Conservation (phyloP, 2,329 filamentous ascomycete species). For the Penicillium sp. region DNA sequence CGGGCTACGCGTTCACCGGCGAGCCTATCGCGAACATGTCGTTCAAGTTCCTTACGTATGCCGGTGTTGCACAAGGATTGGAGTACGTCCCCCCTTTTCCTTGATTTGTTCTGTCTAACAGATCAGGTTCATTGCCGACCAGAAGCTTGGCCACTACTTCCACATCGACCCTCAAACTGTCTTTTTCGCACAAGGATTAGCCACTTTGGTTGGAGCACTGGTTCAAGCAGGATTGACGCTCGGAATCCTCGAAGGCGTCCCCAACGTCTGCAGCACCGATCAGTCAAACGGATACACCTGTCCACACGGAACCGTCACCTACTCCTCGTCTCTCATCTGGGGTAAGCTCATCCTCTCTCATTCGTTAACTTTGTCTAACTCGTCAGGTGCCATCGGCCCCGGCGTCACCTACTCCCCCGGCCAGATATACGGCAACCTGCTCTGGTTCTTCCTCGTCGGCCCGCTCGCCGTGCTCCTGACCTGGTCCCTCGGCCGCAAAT, state of each 20-base stretch:
- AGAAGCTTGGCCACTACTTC: slow-evolving; percentile 57
- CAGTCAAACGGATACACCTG: slow-evolving; percentile 58
- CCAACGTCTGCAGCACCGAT: slow-evolving; percentile 51
- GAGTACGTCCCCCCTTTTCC: slow-evolving; percentile 23
- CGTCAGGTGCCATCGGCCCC: slow-evolving; percentile 58
- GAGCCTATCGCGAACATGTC: slow-evolving; percentile 52
- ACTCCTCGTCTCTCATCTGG: slow-evolving; percentile 68
- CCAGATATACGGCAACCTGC: slow-evolving; percentile 60
- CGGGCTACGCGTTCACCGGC: slow-evolving; percentile 46
- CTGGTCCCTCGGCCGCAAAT: slow-evolving; percentile 55
- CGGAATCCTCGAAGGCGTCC: slow-evolving; percentile 46
- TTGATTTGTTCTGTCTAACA: not conserved
- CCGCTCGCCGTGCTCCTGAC: slow-evolving; percentile 59
- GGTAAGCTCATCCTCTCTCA: slow-evolving; percentile 36
- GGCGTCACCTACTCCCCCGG: slow-evolving; percentile 62
- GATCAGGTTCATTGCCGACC: slow-evolving; percentile 61
- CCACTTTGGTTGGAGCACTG: slow-evolving; percentile 47
- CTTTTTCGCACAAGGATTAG: slow-evolving; percentile 50
- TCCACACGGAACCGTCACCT: slow-evolving; percentile 57
- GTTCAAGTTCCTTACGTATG: slow-evolving; percentile 70
- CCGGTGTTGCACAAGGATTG: slow-evolving; percentile 62
- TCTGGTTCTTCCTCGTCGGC: slow-evolving; percentile 69
- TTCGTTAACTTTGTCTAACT: not conserved
- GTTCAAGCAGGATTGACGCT: slow-evolving; percentile 50
- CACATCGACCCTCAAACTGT: slow-evolving; percentile 47